These are phyloP conservation scores for Nicotiana tomentosiformis DNA, from an alignment of 257 asterid species.

Conservation along the genomic window DNA sequence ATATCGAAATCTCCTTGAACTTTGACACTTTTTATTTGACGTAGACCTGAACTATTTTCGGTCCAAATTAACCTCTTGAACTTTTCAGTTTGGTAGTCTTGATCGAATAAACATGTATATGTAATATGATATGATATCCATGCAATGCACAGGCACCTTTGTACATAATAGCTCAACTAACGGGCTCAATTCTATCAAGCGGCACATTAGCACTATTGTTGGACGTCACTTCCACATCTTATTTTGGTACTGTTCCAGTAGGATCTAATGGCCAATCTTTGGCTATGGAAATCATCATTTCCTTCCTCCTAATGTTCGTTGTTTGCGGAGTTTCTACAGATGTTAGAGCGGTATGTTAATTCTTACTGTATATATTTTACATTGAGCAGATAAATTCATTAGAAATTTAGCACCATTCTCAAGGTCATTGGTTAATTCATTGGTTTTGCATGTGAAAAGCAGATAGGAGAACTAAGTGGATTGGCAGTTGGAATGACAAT, in stretches of 20 bases:
- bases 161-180: constrained; percentile 43
- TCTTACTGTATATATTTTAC: neutral
- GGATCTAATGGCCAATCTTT: constrained; percentile 62
- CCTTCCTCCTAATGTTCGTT: constrained; percentile 74
- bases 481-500: constrained; percentile 71
- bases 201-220: constrained; percentile 38
- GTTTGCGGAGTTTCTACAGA: constrained; percentile 48
- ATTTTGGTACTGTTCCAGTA: constrained; percentile 52
- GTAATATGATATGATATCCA: no score
- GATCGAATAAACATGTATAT: no score
- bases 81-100: no score
- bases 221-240: constrained; percentile 31
- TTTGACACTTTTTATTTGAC: no score
- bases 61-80: no score
- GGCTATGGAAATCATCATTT: constrained; percentile 51
- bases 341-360: constrained; percentile 39
- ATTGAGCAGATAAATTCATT: neutral
- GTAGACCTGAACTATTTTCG: no score
- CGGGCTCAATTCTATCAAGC: constrained; percentile 67
- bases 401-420: neutral
- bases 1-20: no score
- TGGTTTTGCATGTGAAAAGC: neutral
- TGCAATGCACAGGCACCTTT: constrained; percentile 40
- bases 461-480: constrained; percentile 53
- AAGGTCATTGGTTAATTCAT: neutral